Percentiles rank a stretch among this genome's conserved stretches.
phyloP scores from a whole-genome alignment of 805 yeast species.

The Suhomyces emberorum region DNA sequence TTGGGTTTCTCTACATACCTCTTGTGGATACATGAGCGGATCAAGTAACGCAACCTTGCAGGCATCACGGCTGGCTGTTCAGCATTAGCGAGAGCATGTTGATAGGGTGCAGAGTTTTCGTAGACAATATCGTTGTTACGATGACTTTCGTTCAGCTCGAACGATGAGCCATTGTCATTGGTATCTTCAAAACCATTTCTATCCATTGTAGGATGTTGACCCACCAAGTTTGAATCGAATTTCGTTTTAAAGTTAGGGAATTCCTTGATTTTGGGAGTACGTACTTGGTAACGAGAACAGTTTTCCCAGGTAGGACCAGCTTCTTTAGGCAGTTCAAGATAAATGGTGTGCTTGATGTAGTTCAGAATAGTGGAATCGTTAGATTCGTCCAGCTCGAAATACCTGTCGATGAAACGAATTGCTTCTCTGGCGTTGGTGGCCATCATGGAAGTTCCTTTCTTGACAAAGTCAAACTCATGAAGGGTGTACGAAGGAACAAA shows the following conservation, averaged over 20 bases:
- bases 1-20: slow-evolving; percentile 39
- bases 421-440: slow-evolving; percentile 68
- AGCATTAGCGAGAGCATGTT: slow-evolving; percentile 21
- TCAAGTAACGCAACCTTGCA: slow-evolving; percentile 47
- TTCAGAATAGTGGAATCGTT: slow-evolving; percentile 6
- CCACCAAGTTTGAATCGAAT: slow-evolving; percentile 27
- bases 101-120: slow-evolving; percentile 25
- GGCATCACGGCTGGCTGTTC: slow-evolving; percentile 47
- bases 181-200: slow-evolving; percentile 4
- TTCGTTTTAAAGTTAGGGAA: slow-evolving; percentile 44
- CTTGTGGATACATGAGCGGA: slow-evolving; percentile 59
- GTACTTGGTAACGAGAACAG: slow-evolving; percentile 43
- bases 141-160: slow-evolving; percentile 5
- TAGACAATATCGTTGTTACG: slow-evolving; percentile 24
- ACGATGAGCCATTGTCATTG: slow-evolving; percentile 2
- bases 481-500: slow-evolving; percentile 50
- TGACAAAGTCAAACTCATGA: slow-evolving; percentile 20
- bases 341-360: slow-evolving; percentile 18
- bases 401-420: slow-evolving; percentile 54
- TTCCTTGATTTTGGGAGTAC: slow-evolving; percentile 47
- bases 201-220: slow-evolving; percentile 7
- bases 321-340: slow-evolving; percentile 40
- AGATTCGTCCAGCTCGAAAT: slow-evolving; percentile 23
- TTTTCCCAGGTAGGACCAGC: slow-evolving; percentile 50
- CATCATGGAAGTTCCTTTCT: slow-evolving; percentile 49